A percentile compares a stretch with the other conserved stretches of the same genome.
These are phyloP conservation scores for Mallotus nudiflorus DNA, from an alignment of 345 rosid species.

Conservation along the genomic window DNA sequence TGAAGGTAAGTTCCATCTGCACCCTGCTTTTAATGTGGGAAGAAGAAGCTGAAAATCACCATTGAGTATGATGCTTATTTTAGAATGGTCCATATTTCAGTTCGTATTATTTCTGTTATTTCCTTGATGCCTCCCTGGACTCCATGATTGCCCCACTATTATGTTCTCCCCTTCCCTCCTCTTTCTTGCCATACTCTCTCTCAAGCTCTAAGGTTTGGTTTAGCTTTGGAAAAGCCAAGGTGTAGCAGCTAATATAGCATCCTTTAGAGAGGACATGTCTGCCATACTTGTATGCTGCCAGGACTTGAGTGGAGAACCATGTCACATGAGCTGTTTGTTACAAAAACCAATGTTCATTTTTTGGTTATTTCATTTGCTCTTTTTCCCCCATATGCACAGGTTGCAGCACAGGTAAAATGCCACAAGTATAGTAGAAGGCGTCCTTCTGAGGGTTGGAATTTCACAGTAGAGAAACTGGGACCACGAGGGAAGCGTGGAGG, in stretches of 20 bases:
- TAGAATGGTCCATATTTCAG: background rate
- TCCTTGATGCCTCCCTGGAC: background rate
- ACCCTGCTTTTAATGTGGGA: background rate
- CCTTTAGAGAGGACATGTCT: no score
- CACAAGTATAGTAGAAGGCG: conserved; percentile 91
- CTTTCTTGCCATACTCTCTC: background rate
- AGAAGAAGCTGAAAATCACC: conserved; percentile 4
- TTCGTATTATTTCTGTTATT: background rate
- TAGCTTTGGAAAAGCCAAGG: background rate
- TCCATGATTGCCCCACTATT: background rate
- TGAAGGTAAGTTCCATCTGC: conserved; percentile 55
- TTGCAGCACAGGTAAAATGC: conserved; percentile 74
- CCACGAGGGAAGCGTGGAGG: conserved; percentile 75
- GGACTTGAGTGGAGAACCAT: background rate
- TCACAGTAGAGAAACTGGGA: conserved; percentile 86
- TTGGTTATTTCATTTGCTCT: background rate
- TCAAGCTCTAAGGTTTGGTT: background rate
- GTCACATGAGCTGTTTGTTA: background rate
- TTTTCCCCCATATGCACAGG: conserved; percentile 38
- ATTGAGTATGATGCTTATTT: background rate
- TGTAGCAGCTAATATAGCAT: background rate
- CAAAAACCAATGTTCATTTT: background rate
- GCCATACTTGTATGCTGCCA: no score
- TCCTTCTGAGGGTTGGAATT: conserved; percentile 76
- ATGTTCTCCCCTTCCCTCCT: background rate